phyloP scores from a whole-genome alignment of 2,329 filamentous ascomycete species.

The Sphaerostilbella broomeana region DNA sequence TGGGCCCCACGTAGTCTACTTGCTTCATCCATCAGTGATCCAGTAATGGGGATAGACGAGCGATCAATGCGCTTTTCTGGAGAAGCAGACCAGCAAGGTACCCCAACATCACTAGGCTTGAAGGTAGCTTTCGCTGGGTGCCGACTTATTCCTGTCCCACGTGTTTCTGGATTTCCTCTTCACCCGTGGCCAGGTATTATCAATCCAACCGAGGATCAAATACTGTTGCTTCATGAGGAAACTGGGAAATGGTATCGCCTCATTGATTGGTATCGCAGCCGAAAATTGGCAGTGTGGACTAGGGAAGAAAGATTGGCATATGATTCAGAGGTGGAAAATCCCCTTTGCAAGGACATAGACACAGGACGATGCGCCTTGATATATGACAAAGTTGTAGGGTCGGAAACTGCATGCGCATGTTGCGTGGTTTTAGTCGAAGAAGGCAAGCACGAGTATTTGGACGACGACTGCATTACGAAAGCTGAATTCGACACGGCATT shows the following conservation, averaged over 20 bases:
- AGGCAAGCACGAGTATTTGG: background rate
- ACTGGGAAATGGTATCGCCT: constrained; percentile 16
- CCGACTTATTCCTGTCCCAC: constrained; percentile 7
- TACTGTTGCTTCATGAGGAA: constrained; percentile 12
- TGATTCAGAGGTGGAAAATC: constrained; percentile 10
- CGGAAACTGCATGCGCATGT: background rate
- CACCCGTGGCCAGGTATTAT: constrained; percentile 17
- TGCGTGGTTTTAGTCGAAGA: constrained; percentile 14
- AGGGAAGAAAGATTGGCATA: constrained; percentile 12
- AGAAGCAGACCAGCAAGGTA: constrained; percentile 1
- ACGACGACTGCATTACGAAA: background rate
- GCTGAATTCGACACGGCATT: background rate
- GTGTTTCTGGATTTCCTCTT: constrained; percentile 6
- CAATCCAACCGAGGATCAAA: constrained; percentile 13
- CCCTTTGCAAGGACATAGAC: constrained; percentile 16
- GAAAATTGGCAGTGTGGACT: constrained; percentile 17
- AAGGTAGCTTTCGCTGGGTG: constrained; percentile 14
- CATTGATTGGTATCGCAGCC: constrained; percentile 17
- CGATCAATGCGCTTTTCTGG: constrained; percentile 14
- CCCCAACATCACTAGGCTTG: constrained; percentile 16
- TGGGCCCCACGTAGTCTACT: constrained; percentile 23
- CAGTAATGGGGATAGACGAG: constrained; percentile 15
- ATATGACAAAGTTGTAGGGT: constrained; percentile 1
- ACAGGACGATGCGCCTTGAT: constrained; percentile 14
- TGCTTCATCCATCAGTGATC: constrained; percentile 14